Conservation (phyloP, 2,329 filamentous ascomycete species). For the Juglanconis oblonga region DNA sequence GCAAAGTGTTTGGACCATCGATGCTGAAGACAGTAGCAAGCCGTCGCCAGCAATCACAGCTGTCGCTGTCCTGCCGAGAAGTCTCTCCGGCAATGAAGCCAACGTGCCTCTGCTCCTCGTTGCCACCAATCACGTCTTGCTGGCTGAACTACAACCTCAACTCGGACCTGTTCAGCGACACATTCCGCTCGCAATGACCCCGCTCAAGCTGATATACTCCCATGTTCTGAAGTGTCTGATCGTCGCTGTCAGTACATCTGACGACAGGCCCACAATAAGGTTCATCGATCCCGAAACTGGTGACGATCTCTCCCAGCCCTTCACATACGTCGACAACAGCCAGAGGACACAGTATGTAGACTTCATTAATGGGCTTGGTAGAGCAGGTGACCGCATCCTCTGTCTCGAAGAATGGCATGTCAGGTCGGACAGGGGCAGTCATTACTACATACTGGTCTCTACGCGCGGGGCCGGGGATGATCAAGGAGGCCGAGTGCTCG, state of each 20-base stretch:
- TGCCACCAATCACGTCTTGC: constrained; percentile 46
- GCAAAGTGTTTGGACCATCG: constrained; percentile 49
- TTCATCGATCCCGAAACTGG: constrained; percentile 59
- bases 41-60: constrained; percentile 47
- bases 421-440: constrained; percentile 52
- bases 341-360: constrained; percentile 33
- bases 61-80: constrained; percentile 39
- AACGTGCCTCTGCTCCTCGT: constrained; percentile 48
- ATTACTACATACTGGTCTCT: constrained; percentile 61
- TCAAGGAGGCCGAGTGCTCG: constrained; percentile 47
- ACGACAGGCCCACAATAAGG: constrained; percentile 45
- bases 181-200: constrained; percentile 46
- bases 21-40: constrained; percentile 44
- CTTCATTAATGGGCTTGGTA: constrained; percentile 55
- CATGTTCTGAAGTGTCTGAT: constrained; percentile 50
- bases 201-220: constrained; percentile 54
- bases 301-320: constrained; percentile 39
- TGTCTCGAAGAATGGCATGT: constrained; percentile 64
- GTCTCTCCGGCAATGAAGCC: constrained; percentile 36
- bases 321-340: constrained; percentile 34
- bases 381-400: constrained; percentile 56
- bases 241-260: constrained; percentile 43
- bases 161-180: constrained; percentile 47
- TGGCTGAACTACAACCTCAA: constrained; percentile 49
- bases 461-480: constrained; percentile 33